Evolutionary conservation across 2,329 filamentous ascomycete genomes (phyloP), one percentile per base, ranked within the genome.

Genomic region (Cadophora malorum): DNA sequence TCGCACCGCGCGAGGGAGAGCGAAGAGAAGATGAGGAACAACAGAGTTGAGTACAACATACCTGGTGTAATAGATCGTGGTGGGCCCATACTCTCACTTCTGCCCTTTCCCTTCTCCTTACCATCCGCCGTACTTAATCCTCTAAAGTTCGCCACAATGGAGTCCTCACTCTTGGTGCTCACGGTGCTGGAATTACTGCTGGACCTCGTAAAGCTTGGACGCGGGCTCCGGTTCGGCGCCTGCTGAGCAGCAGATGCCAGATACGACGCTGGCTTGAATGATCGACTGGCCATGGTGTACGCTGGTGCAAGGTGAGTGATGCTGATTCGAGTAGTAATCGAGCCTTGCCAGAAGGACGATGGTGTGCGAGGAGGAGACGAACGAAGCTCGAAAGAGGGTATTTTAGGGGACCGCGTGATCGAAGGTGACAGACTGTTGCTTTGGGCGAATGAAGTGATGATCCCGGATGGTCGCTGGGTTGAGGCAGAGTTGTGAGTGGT

Each of bases 221-320:
- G 80, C 69, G 82, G 78, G 21, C 76, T 74, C 58, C 81, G 80
- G 69, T 74, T 74, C 28, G 79, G 72, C 41, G 83, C 63, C 60
- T 69, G 70, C 21, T 59, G 56, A 23, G 70, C 63, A 25, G 69
- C 67, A 33, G 68, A 77, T 47, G 70, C 68, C 64, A 74, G 68
- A 71, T 82, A 83, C 28, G 79, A 79, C 50, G 82, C 77, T 8
- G 83, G 79, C 71, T 84, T 83, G 76, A 86, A 81, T 14, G 84
- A 84, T 71, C 83, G 81, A 75, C 78, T 82, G 67, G 83, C 80
- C 84, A 86, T 86, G 7, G 23, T 38, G 35, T 38, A 38, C 35
- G 35, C 35, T 16, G 14, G 12, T 19, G 41, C 41, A 45, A 10
- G 12, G 12, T 45, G 14, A 6, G 41, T 45, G 41, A 45, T 45